These are phyloP conservation scores for Sanguinoderma infundibulare DNA, from an alignment of 1,284 basidiomycete genomes.

Conservation along the genomic window DNA sequence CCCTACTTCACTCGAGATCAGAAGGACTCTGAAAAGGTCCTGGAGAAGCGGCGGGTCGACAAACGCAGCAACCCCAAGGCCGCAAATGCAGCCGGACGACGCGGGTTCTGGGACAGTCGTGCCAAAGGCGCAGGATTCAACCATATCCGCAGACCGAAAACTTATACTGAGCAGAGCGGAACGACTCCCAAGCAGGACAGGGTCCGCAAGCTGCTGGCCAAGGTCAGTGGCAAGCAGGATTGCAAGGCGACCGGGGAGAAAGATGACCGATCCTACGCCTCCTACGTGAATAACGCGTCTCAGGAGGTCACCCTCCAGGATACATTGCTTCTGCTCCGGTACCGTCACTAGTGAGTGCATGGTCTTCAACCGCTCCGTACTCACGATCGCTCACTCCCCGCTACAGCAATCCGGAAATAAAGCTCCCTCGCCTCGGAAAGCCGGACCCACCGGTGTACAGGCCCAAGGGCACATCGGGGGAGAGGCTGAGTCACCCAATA, in stretches of 20 bases:
- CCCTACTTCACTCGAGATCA: not conserved
- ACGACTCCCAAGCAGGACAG: no score
- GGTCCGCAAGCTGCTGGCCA: no score
- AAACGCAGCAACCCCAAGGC: not conserved
- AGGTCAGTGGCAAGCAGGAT: no score
- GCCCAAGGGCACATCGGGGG: no score
- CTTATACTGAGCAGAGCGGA: no score
- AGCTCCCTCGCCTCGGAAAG: no score
- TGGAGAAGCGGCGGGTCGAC: not conserved
- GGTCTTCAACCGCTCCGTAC: not conserved
- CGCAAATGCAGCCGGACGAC: not conserved
- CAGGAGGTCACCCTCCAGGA: not conserved
- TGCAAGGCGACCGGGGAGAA: not conserved
- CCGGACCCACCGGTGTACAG: no score
- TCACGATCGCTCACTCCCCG: not conserved
- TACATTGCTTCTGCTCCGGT: not conserved
- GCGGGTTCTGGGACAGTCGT: not conserved
- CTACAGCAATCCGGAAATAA: not conserved
- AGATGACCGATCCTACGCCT: not conserved
- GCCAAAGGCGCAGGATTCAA: not conserved
- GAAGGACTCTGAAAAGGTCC: not conserved
- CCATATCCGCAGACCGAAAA: not conserved
- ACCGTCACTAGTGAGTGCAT: not conserved
- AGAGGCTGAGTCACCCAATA: no score
- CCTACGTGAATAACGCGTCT: not conserved